Percentiles rank a stretch among this genome's conserved stretches.
Evolutionary conservation across 1,284 basidiomycete genomes (phyloP).

Genomic region (Melampsora abietis-canadensis): DNA sequence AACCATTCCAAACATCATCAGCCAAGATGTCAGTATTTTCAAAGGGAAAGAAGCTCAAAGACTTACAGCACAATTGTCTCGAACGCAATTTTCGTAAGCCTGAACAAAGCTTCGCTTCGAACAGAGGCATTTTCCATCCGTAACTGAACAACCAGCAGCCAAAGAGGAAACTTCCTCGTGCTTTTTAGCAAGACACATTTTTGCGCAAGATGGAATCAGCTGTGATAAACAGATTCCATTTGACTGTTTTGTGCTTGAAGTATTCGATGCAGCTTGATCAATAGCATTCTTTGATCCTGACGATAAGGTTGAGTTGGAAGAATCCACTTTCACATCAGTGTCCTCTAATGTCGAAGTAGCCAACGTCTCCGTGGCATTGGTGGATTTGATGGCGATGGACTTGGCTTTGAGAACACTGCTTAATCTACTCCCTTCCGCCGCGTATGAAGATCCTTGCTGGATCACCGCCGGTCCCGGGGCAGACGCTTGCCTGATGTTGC

Average conservation of each 20-base stretch:
- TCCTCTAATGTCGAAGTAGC: not conserved
- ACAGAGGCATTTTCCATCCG: conserved; percentile 4
- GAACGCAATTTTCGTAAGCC: conserved; percentile 2
- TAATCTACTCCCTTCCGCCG: not conserved
- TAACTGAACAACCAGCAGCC: not conserved
- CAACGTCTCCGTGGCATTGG: not conserved
- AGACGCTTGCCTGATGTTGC: conserved; percentile 5
- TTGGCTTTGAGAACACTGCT: not conserved
- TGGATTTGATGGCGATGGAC: not conserved
- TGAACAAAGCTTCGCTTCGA: not conserved
- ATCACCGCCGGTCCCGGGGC: conserved; percentile 14
- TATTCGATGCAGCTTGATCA: not conserved
- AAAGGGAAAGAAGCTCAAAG: not conserved
- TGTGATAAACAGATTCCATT: not conserved
- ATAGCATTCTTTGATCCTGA: not conserved
- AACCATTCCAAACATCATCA: too few species aligned
- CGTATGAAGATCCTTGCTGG: not conserved
- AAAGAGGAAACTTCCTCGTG: not conserved
- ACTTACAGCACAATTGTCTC: not conserved
- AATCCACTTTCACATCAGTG: not conserved
- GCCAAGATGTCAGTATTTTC: too few species aligned
- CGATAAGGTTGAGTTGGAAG: not conserved
- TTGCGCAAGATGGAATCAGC: not conserved
- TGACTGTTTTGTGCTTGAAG: not conserved
- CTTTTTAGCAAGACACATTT: conserved; percentile 4